A percentile compares a stretch with the other conserved stretches of the same genome.
Evolutionary conservation across 352 stramenopile species (phyloP).

Genomic region (Pythium utonaiense): DNA sequence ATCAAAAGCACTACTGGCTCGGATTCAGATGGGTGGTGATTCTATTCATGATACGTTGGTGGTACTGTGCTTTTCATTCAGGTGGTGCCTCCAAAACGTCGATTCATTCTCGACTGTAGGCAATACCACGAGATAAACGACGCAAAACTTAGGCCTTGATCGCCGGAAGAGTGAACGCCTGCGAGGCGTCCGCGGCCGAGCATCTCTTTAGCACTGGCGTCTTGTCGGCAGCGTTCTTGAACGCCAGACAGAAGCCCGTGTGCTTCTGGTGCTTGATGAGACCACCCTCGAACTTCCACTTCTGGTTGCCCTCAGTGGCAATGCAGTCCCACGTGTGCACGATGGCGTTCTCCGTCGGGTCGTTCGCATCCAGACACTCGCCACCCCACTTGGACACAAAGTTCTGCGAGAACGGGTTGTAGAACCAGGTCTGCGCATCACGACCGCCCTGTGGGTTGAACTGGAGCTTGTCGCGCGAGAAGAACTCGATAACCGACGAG

Average conservation of each 20-base stretch:
- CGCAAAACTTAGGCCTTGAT: background rate
- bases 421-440: slow-evolving; percentile 22
- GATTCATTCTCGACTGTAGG: too few species aligned
- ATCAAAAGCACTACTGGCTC: too few species aligned
- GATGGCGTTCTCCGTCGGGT: slow-evolving; percentile 6
- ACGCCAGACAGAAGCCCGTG: slow-evolving; percentile 45
- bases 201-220: slow-evolving; percentile 49
- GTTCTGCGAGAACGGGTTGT: slow-evolving; percentile 16
- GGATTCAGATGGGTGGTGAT: too few species aligned
- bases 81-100: too few species aligned
- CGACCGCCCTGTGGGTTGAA: too few species aligned
- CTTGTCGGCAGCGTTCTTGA: slow-evolving; percentile 39
- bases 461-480: background rate
- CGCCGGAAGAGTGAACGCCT: slow-evolving; percentile 19
- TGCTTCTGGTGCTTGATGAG: slow-evolving; percentile 14
- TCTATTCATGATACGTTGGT: too few species aligned
- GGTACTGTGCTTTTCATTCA: too few species aligned
- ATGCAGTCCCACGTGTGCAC: slow-evolving; percentile 28
- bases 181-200: slow-evolving; percentile 34
- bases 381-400: slow-evolving; percentile 19
- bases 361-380: slow-evolving; percentile 26
- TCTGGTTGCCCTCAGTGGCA: slow-evolving; percentile 22
- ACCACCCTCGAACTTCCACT: slow-evolving; percentile 24
- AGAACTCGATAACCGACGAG: slow-evolving; percentile 13
- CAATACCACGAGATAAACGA: too few species aligned